Base-by-base conservation (phyloP, 257 asterid genomes). In the Fraxinus cuspidata region DNA sequence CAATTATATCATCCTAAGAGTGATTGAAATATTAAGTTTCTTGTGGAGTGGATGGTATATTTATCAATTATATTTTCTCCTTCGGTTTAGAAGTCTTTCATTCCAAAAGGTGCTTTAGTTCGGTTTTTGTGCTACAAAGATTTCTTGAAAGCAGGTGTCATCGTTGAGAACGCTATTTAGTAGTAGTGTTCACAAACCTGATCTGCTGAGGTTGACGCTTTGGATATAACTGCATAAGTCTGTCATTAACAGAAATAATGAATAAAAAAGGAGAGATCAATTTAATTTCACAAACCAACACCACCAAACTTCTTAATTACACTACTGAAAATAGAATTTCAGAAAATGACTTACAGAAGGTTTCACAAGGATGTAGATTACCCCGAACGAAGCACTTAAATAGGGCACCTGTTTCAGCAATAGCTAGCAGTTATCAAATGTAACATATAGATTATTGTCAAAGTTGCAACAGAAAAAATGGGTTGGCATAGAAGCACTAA, bases 171-270 rank as follows among this genome's bases (percentile, higher is more conserved):
- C 12, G 66, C 66, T 58, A 58, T n/a, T 7, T 21, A 21, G 66
- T 8, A 23, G 65, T 53, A 31, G 77, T 53, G 21, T 29, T 69
- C 27, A 78, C 92, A 27, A 37, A 92, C 98, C 96, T 94, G 99
- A 87, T 94, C 92, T 35, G 85, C 84, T 25, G 94, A 77, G 79
- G 83, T 88, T 65, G 99, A 88, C 81, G 88, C 94, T 81, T 75
- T 87, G 3, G 99, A 92, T 85, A 94, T 90, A 79, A 94, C 88
- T 49, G 97, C 95, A 72, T 88, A 94, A 32, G 96, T 94, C 99
- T 94, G 94, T 74, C 34, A 70, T 63, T 27, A 37, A 67, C 34
- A 15, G 58, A 74, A 74, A 25, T 31, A 73, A 77, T 13, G 44
- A 77, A 72, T 42, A 69, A 68, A 82, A 84, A 12, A 78, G 37